These are phyloP conservation scores for Ormosia emarginata DNA, from an alignment of 306 rosid genomes.

Conservation along the genomic window DNA sequence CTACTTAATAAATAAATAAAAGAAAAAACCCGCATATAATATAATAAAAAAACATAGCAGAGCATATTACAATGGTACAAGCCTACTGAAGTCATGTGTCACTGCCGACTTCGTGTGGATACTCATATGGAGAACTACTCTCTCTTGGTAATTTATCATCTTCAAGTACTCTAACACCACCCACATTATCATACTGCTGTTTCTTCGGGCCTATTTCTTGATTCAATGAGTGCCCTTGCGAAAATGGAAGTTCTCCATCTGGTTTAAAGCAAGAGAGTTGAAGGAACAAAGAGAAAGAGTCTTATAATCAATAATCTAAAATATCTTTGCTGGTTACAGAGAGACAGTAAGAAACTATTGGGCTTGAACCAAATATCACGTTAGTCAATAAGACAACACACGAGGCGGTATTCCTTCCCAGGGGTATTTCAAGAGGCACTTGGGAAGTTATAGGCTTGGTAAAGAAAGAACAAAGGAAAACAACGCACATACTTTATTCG, in stretches of 20 bases:
- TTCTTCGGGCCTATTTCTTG: constrained; percentile 45
- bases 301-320: constrained; percentile 16
- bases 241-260: constrained; percentile 59
- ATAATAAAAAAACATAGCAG: constrained; percentile 24
- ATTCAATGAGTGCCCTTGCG: constrained; percentile 48
- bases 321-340: constrained; percentile 8
- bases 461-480: neutral
- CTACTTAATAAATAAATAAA: constrained; percentile 11
- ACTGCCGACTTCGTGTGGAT: constrained; percentile 14
- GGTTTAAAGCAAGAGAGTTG: constrained; percentile 47
- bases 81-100: constrained; percentile 13
- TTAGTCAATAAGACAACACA: neutral
- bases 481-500: neutral
- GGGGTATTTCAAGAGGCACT: neutral
- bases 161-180: constrained; percentile 27
- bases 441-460: neutral
- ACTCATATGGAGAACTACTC: constrained; percentile 7
- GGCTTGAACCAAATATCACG: neutral
- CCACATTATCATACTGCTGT: constrained; percentile 29
- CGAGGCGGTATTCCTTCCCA: neutral
- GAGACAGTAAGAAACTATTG: neutral
- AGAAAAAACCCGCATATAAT: neutral
- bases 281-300: constrained; percentile 18
- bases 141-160: constrained; percentile 31
- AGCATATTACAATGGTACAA: constrained; percentile 5